Percentiles rank a stretch among this genome's conserved stretches.
These are phyloP conservation scores for Lycium barbarum DNA, from an alignment of 257 asterid species.

Conservation along the genomic window DNA sequence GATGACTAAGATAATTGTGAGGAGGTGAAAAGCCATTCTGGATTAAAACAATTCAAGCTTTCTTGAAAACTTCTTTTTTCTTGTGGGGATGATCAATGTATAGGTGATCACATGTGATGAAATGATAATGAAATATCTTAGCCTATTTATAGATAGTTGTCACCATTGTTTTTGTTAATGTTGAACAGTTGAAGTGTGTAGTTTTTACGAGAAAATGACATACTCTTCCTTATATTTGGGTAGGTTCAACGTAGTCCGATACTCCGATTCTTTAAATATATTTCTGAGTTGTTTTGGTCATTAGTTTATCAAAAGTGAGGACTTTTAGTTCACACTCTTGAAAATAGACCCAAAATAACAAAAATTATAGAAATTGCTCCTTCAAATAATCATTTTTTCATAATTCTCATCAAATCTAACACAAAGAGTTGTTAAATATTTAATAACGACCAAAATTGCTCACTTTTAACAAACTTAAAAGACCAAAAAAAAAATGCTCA, in stretches of 20 bases:
- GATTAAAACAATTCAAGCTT: not conserved
- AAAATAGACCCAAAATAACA: not conserved
- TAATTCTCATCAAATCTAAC: not conserved
- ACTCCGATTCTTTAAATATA: not conserved
- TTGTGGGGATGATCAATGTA: not conserved
- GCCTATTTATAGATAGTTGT: not conserved
- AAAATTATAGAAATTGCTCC: not conserved
- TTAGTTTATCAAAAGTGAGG: not conserved
- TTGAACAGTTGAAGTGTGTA: conserved; percentile 12
- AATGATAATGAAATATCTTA: not conserved
- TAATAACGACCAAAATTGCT: no score
- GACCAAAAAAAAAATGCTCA: not conserved
- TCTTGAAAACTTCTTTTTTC: not conserved
- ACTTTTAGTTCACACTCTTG: not conserved
- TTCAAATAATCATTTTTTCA: no score
- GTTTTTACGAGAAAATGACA: not conserved
- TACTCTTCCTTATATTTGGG: not conserved
- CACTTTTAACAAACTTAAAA: no score
- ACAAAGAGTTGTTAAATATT: no score
- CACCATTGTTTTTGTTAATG: no score
- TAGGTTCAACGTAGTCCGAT: not conserved
- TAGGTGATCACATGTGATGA: not conserved
- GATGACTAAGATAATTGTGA: not conserved
- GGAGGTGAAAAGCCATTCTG: not conserved
- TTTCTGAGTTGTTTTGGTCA: not conserved